Conservation (phyloP, 805 yeast genomes). For the Candida arabinofermentans region DNA sequence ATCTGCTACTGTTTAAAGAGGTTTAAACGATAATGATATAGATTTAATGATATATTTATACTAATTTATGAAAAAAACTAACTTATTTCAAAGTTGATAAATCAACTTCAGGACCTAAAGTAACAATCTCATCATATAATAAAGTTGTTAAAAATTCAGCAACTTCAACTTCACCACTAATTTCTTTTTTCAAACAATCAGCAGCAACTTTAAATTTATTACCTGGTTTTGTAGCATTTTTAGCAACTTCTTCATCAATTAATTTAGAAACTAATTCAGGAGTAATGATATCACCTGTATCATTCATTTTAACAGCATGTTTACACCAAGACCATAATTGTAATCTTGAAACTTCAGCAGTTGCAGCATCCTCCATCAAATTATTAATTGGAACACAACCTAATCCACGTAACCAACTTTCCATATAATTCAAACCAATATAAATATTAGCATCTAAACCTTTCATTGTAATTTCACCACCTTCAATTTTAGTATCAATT, state of each 20-base stretch:
- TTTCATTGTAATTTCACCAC: slow-evolving; percentile 59
- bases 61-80: slow-evolving; percentile 29
- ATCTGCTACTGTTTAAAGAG: too few species aligned
- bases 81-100: slow-evolving; percentile 27
- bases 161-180: slow-evolving; percentile 59
- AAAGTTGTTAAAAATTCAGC: slow-evolving; percentile 75
- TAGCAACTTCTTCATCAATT: slow-evolving; percentile 58
- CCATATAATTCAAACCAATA: slow-evolving; percentile 77
- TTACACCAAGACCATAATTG: slow-evolving; percentile 83
- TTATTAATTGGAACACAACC: slow-evolving; percentile 86
- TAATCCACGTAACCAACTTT: slow-evolving; percentile 79
- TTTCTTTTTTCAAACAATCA: slow-evolving; percentile 67
- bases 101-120: slow-evolving; percentile 34
- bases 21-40: too few species aligned
- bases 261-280: slow-evolving; percentile 54
- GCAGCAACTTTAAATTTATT: slow-evolving; percentile 70
- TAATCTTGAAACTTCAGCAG: slow-evolving; percentile 82
- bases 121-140: slow-evolving; percentile 68
- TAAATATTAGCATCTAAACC: slow-evolving; percentile 71
- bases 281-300: slow-evolving; percentile 54
- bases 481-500: slow-evolving; percentile 58
- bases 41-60: slow-evolving; percentile 9
- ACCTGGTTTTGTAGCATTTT: slow-evolving; percentile 49
- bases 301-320: slow-evolving; percentile 57
- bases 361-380: slow-evolving; percentile 88